These are phyloP conservation scores for Hypsizygus ulmarius DNA, from an alignment of 1,284 basidiomycete genomes.

Conservation along the genomic window DNA sequence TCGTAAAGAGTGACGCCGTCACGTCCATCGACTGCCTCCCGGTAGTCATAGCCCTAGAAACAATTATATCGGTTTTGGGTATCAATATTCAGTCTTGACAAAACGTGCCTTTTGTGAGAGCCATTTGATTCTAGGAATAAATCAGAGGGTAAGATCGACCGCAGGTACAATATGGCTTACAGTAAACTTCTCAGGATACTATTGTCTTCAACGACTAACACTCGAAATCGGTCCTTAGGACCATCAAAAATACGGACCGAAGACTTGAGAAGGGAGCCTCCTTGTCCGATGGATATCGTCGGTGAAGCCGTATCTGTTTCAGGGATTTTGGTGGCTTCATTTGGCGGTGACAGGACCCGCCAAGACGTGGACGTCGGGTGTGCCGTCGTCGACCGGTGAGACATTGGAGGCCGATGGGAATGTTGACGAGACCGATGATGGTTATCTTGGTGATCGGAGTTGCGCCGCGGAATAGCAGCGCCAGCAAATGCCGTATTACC, in stretches of 20 bases:
- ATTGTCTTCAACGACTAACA: conserved; percentile 86
- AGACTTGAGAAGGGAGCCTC: conserved; percentile 60
- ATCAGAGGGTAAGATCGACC: conserved; percentile 23
- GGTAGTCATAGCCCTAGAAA: conserved; percentile 71
- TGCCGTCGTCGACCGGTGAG: conserved; percentile 47
- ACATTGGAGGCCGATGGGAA: conserved; percentile 39
- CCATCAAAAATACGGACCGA: conserved; percentile 49
- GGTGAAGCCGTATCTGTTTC: conserved; percentile 36
- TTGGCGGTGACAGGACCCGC: conserved; percentile 30
- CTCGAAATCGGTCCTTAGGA: conserved; percentile 45
- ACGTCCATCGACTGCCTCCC: conserved; percentile 80
- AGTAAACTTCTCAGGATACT: conserved; percentile 69
- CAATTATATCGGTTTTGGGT: conserved; percentile 1
- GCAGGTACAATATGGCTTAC: conserved; percentile 39
- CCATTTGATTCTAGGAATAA: conserved; percentile 68
- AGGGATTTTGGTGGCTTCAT: conserved; percentile 25
- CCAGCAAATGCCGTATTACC: conserved; percentile 12
- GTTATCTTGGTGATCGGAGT: conserved; percentile 45
- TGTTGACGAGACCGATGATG: conserved; percentile 10
- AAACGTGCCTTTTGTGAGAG: conserved; percentile 61
- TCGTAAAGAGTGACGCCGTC: conserved; percentile 82
- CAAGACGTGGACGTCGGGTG: conserved; percentile 42
- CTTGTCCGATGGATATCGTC: conserved; percentile 54
- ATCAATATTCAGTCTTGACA: background rate
- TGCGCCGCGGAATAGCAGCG: conserved; percentile 39